phyloP scores from a whole-genome alignment of 208 protist species.

The Leishmania lainsoni region DNA sequence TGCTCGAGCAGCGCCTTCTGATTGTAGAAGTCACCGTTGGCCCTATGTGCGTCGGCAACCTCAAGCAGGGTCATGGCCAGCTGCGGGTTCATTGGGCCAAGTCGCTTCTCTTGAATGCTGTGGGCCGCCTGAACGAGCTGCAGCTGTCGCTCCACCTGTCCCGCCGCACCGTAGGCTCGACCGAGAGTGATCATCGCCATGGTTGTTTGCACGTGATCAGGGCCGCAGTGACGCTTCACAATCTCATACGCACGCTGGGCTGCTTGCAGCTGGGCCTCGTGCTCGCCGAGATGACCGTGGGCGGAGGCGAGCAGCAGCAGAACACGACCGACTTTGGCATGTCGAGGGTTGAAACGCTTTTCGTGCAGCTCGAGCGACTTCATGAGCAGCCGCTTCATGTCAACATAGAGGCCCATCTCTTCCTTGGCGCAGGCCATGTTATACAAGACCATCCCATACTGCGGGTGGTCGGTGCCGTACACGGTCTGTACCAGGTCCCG shows the following conservation, averaged over 20 bases:
- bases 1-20: slow-evolving; percentile 74
- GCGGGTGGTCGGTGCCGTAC: slow-evolving; percentile 81
- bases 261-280: slow-evolving; percentile 52
- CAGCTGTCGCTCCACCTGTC: slow-evolving; percentile 54
- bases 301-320: slow-evolving; percentile 74
- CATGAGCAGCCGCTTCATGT: slow-evolving; percentile 73
- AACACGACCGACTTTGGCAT: slow-evolving; percentile 82
- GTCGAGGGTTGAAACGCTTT: slow-evolving; percentile 61
- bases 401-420: slow-evolving; percentile 71
- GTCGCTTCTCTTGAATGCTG: slow-evolving; percentile 73
- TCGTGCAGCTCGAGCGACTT: slow-evolving; percentile 72
- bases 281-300: slow-evolving; percentile 73
- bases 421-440: slow-evolving; percentile 84
- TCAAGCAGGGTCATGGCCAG: slow-evolving; percentile 75
- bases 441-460: slow-evolving; percentile 88
- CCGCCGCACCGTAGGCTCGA: slow-evolving; percentile 65
- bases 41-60: slow-evolving; percentile 66
- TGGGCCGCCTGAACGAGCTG: slow-evolving; percentile 64
- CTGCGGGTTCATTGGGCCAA: slow-evolving; percentile 79
- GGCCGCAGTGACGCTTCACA: slow-evolving; percentile 75
- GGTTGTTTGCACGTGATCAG: slow-evolving; percentile 78
- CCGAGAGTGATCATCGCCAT: slow-evolving; percentile 74
- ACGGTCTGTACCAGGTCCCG: slow-evolving; percentile 54
- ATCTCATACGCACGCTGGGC: slow-evolving; percentile 74
- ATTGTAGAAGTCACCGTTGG: slow-evolving; percentile 70